Evolutionary conservation across 805 yeast genomes (phyloP).

Genomic region (Schizosaccharomyces lindneri): DNA sequence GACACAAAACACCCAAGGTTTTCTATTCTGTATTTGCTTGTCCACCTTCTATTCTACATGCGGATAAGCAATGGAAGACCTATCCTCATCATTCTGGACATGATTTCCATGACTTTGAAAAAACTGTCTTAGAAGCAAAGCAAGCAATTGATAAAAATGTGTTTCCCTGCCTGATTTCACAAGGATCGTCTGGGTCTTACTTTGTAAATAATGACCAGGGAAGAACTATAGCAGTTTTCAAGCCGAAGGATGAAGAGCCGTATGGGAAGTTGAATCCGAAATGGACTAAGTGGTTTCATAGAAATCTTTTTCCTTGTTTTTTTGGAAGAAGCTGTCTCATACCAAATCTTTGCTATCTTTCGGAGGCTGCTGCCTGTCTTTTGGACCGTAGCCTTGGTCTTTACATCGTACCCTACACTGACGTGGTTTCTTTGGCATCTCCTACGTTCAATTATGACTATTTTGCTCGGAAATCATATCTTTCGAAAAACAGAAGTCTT

Average conservation of each 20-base stretch:
- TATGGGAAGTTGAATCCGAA: constrained; percentile 57
- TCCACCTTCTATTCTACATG: background rate
- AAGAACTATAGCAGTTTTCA: constrained; percentile 33
- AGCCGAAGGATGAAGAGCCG: constrained; percentile 62
- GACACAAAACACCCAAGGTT: background rate
- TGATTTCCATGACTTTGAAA: background rate
- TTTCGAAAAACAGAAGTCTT: constrained; percentile 11
- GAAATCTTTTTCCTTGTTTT: constrained; percentile 53
- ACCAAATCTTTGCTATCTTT: constrained; percentile 46
- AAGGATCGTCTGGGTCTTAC: constrained; percentile 51
- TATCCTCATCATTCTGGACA: background rate
- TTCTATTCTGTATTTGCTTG: background rate
- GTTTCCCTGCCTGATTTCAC: constrained; percentile 28
- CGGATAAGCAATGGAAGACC: background rate
- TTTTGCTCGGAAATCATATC: constrained; percentile 18
- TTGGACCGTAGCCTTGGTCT: constrained; percentile 35
- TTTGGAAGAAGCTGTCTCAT: constrained; percentile 51
- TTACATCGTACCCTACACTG: constrained; percentile 41
- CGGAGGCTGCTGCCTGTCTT: constrained; percentile 49
- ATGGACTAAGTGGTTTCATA: constrained; percentile 57
- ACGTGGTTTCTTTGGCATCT: constrained; percentile 25
- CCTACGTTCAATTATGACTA: constrained; percentile 27
- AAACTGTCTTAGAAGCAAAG: background rate
- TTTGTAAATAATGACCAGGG: constrained; percentile 22
- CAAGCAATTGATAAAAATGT: constrained; percentile 23